A percentile compares a stretch with the other conserved stretches of the same genome.
These are phyloP conservation scores for Eutrema heterophyllum DNA, from an alignment of 345 rosid species.

Conservation along the genomic window DNA sequence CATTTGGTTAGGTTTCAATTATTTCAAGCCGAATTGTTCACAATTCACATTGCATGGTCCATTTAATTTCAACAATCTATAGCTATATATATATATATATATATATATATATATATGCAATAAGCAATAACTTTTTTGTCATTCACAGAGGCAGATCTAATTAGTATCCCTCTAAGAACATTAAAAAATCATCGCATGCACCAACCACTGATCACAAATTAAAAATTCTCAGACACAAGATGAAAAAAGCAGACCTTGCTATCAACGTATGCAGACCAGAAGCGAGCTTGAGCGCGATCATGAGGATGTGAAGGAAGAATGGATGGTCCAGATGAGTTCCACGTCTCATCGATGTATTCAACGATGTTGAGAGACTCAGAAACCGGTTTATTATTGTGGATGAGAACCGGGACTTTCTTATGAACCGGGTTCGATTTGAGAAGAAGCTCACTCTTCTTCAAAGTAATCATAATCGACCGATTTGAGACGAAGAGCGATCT, in stretches of 20 bases:
- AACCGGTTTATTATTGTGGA: constrained; percentile 32
- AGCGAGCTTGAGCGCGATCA: constrained; percentile 54
- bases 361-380: constrained; percentile 17
- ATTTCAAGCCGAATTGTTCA: neutral
- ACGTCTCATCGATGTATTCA: constrained; percentile 54
- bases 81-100: too few relatives aligned
- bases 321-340: constrained; percentile 48
- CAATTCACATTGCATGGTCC: neutral
- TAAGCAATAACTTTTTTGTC: neutral
- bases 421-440: constrained; percentile 36
- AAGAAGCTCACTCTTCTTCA: constrained; percentile 34
- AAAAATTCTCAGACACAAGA: neutral
- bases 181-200: neutral
- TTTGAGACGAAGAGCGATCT: constrained; percentile 39
- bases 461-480: constrained; percentile 28
- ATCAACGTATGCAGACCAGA: constrained; percentile 62
- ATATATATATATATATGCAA: neutral
- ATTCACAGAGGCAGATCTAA: neutral
- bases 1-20: too few relatives aligned
- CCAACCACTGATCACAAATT: neutral
- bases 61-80: neutral
- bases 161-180: neutral
- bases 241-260: constrained; percentile 32
- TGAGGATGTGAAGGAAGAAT: constrained; percentile 57
- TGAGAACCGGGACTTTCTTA: constrained; percentile 41